Evolutionary conservation across 345 rosid species (phyloP).

Genomic region (Eucalyptus microcorys): DNA sequence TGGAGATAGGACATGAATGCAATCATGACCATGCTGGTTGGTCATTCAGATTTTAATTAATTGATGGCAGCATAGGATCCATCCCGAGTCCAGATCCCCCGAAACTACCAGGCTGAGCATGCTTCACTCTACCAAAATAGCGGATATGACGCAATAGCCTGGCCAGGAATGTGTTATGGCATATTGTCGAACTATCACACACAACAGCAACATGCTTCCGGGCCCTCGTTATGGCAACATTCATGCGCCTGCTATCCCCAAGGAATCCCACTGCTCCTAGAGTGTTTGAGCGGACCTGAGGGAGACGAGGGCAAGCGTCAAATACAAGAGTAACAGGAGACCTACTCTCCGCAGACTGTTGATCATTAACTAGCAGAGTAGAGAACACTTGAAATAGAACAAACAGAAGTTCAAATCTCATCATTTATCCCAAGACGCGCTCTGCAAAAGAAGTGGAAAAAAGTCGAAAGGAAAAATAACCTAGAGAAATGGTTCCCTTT

Average conservation of each 20-base stretch:
- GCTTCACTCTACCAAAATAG: constrained; percentile 78
- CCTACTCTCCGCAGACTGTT: neutral
- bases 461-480: neutral
- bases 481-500: neutral
- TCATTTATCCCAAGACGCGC: neutral
- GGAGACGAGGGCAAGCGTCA: neutral
- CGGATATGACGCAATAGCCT: constrained; percentile 85
- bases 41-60: constrained; percentile 15
- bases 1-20: neutral
- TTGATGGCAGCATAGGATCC: constrained; percentile 85
- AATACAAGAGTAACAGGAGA: neutral
- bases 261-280: constrained; percentile 89
- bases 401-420: neutral
- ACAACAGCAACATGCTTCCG: constrained; percentile 78
- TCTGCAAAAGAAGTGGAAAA: neutral
- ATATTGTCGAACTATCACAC: constrained; percentile 93
- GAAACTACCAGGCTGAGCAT: constrained; percentile 65
- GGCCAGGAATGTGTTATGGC: constrained; percentile 89
- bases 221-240: constrained; percentile 88
- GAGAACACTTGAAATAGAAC: neutral
- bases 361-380: neutral
- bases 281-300: constrained; percentile 80
- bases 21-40: neutral
- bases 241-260: constrained; percentile 87
- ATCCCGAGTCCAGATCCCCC: constrained; percentile 87